Percentiles rank a stretch among this genome's conserved stretches.
Evolutionary conservation across 2,329 filamentous ascomycete species (phyloP).

Genomic region (Stemphylium vesicarium): DNA sequence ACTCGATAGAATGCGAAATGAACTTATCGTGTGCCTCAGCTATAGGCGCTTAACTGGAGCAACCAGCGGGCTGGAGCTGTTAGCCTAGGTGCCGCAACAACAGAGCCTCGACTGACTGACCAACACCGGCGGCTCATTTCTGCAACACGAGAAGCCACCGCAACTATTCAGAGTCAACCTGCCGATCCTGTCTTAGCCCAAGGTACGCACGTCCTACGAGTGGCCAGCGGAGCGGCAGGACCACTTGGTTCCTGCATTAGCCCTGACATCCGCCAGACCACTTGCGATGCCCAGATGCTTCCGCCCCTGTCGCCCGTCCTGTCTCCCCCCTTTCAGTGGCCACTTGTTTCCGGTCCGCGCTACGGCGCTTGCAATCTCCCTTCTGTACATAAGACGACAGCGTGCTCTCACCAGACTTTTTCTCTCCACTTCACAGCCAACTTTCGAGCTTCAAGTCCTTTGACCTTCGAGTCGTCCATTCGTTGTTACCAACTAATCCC

Average conservation of each 20-base stretch:
- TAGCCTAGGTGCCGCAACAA: conserved; percentile 20
- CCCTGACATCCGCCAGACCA: conserved; percentile 37
- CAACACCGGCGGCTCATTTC: conserved; percentile 37
- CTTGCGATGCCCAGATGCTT: conserved; percentile 33
- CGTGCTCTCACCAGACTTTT: conserved; percentile 24
- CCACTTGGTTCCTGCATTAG: conserved; percentile 47
- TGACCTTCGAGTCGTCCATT: conserved; percentile 52
- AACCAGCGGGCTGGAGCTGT: conserved; percentile 30
- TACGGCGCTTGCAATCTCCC: conserved; percentile 48
- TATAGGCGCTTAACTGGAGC: conserved; percentile 21
- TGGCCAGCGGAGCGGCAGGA: conserved; percentile 35
- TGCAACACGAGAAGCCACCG: conserved; percentile 42
- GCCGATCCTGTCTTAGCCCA: conserved; percentile 37
- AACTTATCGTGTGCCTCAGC: conserved; percentile 14
- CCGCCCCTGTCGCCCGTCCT: conserved; percentile 37
- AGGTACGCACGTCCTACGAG: conserved; percentile 31
- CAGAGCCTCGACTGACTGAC: conserved; percentile 33
- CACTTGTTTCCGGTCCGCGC: conserved; percentile 43
- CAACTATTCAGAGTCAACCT: conserved; percentile 33
- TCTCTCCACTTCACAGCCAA: conserved; percentile 46
- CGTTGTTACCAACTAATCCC: conserved; percentile 48
- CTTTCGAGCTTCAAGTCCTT: conserved; percentile 47
- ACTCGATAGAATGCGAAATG: conserved; percentile 9
- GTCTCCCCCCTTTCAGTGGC: conserved; percentile 41
- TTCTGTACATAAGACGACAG: conserved; percentile 43